A percentile compares a stretch with the other conserved stretches of the same genome.
These are phyloP conservation scores for Sphaceloma murrayae DNA, from an alignment of 2,329 filamentous ascomycete genomes.

Conservation along the genomic window DNA sequence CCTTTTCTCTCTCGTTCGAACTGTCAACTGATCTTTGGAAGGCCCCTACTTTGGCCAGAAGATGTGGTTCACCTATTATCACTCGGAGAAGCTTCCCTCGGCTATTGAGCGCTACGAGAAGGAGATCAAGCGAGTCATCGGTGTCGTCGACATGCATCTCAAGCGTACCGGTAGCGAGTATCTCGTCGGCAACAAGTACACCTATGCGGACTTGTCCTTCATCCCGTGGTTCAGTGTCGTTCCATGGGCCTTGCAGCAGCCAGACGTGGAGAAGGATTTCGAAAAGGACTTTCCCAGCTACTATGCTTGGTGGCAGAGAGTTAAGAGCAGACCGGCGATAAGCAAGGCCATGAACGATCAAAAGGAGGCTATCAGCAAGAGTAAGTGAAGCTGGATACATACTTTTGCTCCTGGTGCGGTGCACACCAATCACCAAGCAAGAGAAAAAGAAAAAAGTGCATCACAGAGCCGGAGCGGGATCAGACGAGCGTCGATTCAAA, in stretches of 20 bases:
- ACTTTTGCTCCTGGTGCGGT: too few relatives aligned
- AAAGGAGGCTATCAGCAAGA: slow-evolving; percentile 20
- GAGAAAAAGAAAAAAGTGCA: too few relatives aligned
- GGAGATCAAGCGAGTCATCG: slow-evolving; percentile 39
- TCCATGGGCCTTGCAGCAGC: slow-evolving; percentile 17
- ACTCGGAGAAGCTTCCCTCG: slow-evolving; percentile 36
- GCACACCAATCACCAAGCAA: not conserved
- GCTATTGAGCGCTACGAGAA: slow-evolving; percentile 40
- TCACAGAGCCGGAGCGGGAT: too few relatives aligned
- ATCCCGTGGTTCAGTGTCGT: slow-evolving; percentile 27
- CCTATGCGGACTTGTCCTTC: slow-evolving; percentile 35
- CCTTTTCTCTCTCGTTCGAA: too few relatives aligned
- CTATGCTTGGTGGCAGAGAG: slow-evolving; percentile 18
- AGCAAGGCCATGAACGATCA: slow-evolving; percentile 23
- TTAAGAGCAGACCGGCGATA: slow-evolving; percentile 18
- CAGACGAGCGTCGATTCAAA: too few relatives aligned
- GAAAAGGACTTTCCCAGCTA: slow-evolving; percentile 19
- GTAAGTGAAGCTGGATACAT: not conserved
- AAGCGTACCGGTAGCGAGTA: slow-evolving; percentile 26
- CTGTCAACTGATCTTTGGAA: slow-evolving; percentile 31
- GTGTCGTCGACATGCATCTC: slow-evolving; percentile 38
- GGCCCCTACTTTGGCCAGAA: slow-evolving; percentile 40
- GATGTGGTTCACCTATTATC: slow-evolving; percentile 31
- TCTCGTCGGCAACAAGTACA: slow-evolving; percentile 37
- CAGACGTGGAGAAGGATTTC: slow-evolving; percentile 17